Percentiles rank a stretch among this genome's conserved stretches.
These are phyloP conservation scores for Lecanoromycetidae sp. DNA, from an alignment of 2,329 filamentous ascomycete genomes.

Conservation along the genomic window DNA sequence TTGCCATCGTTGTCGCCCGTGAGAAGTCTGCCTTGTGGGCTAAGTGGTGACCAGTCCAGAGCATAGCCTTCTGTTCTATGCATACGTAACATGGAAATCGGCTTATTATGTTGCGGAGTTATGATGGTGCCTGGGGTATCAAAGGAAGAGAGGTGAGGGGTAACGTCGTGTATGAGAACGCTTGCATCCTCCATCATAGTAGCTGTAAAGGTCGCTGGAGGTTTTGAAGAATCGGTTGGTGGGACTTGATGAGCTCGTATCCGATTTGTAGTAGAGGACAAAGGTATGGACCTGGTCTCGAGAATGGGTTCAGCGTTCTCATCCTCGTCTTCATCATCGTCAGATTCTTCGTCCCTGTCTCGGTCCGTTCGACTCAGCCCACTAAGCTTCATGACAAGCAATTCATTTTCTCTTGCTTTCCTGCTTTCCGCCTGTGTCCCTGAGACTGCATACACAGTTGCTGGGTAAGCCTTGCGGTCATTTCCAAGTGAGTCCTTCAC, in stretches of 20 bases:
- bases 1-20: slow-evolving; percentile 84
- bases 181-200: slow-evolving; percentile 84
- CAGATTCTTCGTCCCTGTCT: slow-evolving; percentile 51
- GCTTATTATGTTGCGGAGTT: slow-evolving; percentile 74
- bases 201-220: slow-evolving; percentile 74
- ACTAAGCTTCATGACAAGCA: slow-evolving; percentile 94
- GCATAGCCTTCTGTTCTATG: slow-evolving; percentile 94
- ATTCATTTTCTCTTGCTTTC: slow-evolving; percentile 71
- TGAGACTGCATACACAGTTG: slow-evolving; percentile 86
- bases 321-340: slow-evolving; percentile 64
- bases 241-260: slow-evolving; percentile 73
- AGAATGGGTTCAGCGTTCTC: slow-evolving; percentile 73
- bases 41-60: slow-evolving; percentile 84
- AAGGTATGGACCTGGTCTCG: slow-evolving; percentile 78
- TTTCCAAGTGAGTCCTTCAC: slow-evolving; percentile 76
- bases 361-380: slow-evolving; percentile 78
- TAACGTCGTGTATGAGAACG: slow-evolving; percentile 88
- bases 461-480: slow-evolving; percentile 82
- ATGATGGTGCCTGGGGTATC: slow-evolving; percentile 76
- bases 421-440: slow-evolving; percentile 79
- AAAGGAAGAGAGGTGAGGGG: slow-evolving; percentile 76
- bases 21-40: slow-evolving; percentile 70
- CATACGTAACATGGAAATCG: slow-evolving; percentile 72
- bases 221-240: slow-evolving; percentile 49
- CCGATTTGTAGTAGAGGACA: slow-evolving; percentile 82